Percentiles rank a stretch among this genome's conserved stretches.
Conservation (phyloP, 441 rosid species). For the Pelargonium citronellum region DNA sequence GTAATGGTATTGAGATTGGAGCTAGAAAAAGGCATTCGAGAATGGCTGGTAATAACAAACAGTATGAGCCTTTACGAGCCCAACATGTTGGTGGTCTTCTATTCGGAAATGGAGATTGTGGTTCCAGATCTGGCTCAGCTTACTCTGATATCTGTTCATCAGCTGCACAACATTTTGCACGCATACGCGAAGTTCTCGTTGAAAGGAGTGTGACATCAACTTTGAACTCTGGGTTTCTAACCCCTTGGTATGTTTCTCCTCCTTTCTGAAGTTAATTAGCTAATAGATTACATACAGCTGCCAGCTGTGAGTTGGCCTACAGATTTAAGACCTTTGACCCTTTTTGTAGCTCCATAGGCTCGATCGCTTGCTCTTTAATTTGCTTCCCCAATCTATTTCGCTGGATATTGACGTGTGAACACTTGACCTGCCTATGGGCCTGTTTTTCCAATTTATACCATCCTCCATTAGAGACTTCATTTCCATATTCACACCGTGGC, state of each 20-base stretch:
- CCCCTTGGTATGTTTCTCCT: constrained; percentile 65
- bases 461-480: neutral
- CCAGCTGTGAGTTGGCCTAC: neutral
- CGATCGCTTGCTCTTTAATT: neutral
- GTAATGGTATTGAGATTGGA: constrained; percentile 60
- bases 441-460: neutral
- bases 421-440: neutral
- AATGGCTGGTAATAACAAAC: constrained; percentile 48
- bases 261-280: constrained; percentile 1
- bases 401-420: neutral
- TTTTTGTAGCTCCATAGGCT: neutral
- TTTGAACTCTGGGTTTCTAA: constrained; percentile 83
- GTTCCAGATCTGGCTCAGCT: constrained; percentile 56
- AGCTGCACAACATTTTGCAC: constrained; percentile 87
- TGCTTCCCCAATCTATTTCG: neutral
- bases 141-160: constrained; percentile 82
- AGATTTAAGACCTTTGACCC: neutral
- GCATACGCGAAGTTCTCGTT: constrained; percentile 84
- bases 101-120: constrained; percentile 50
- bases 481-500: neutral
- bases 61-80: constrained; percentile 40
- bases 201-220: constrained; percentile 87
- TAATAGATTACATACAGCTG: neutral
- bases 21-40: constrained; percentile 65
- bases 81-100: constrained; percentile 52